Base-by-base conservation (phyloP, 2,329 filamentous ascomycete species). In the Basipetospora chlamydospora region DNA sequence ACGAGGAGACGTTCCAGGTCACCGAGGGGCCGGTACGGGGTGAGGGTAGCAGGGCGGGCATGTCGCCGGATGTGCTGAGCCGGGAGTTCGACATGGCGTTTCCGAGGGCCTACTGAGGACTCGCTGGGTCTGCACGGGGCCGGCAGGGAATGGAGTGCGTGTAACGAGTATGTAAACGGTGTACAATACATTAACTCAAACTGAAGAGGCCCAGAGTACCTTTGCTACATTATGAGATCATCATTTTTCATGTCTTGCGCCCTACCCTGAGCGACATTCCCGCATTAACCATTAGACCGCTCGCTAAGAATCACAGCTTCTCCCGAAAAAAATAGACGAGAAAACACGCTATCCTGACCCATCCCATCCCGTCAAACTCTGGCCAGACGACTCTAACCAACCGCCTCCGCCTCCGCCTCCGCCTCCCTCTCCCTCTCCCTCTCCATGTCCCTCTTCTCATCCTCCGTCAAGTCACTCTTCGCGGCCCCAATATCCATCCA, bases 401-500 rank as follows among this genome's bases (percentile, higher is more conserved):
- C n/a, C n/a, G 8, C 30, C 12, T 22, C 7, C 30, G 11, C 30
- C 30, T 33, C 30, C 30, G 7, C 6, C 32, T 13, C 21, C 11
- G 15, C 21, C 23, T 16, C 20, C 12, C 13, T 20, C 33, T 35
- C 34, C 20, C 22, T 6, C 34, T 22, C 26, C 9, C 26, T 17
- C 26, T 20, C 22, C n/a, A 20, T 26, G n/a, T n/a, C n/a, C 44
- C 41, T 47, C 50, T 65, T 68, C 38, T 46, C 44, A 20, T 46
- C 44, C 37, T 41, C 33, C 4, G 44, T 46, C 8, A 46, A 25
- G 12, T 45, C 43, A 34, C 42, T 43, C 36, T 44, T 44, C 1
- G 43, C 43, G 4, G 28, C 30, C 3, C 41, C 44, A 29, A 44
- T 41, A 12, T 35, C 23, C 16, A 38, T 41, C 4, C 33, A 37